A percentile compares a stretch with the other conserved stretches of the same genome.
Conservation (phyloP, 176 grass and related monocot species). For the Aegilops sharonensis region DNA sequence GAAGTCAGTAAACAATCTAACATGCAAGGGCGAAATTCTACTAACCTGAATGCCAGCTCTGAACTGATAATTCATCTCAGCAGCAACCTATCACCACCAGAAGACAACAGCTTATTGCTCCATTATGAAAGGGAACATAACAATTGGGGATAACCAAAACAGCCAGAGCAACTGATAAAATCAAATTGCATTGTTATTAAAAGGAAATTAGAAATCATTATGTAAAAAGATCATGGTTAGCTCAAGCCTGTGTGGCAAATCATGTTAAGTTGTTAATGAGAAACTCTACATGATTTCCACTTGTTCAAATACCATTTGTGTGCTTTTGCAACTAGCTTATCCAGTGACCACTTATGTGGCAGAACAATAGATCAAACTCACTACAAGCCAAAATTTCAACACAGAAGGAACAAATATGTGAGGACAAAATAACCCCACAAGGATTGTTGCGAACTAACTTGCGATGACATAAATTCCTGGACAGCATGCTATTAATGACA, state of each 20-base stretch:
- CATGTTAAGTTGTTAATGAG: background rate
- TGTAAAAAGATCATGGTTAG: background rate
- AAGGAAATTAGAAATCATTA: background rate
- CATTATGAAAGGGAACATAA: background rate
- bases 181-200: background rate
- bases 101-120: constrained; percentile 24
- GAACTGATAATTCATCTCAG: constrained; percentile 65
- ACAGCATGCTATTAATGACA: constrained; percentile 35
- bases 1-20: constrained; percentile 12
- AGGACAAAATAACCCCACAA: constrained; percentile 47
- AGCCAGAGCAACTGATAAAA: constrained; percentile 22
- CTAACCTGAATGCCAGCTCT: constrained; percentile 64
- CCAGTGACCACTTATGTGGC: constrained; percentile 30
- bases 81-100: constrained; percentile 38
- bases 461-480: constrained; percentile 22
- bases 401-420: constrained; percentile 30
- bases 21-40: background rate
- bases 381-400: constrained; percentile 40
- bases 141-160: constrained; percentile 10
- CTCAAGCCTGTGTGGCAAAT: constrained; percentile 24
- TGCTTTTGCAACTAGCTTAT: constrained; percentile 41
- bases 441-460: constrained; percentile 8
- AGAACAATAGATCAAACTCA: constrained; percentile 40
- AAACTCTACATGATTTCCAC: background rate
- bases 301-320: constrained; percentile 18